Evolutionary conservation across 805 yeast species (phyloP).

Genomic region (Monosporozyma solicola): DNA sequence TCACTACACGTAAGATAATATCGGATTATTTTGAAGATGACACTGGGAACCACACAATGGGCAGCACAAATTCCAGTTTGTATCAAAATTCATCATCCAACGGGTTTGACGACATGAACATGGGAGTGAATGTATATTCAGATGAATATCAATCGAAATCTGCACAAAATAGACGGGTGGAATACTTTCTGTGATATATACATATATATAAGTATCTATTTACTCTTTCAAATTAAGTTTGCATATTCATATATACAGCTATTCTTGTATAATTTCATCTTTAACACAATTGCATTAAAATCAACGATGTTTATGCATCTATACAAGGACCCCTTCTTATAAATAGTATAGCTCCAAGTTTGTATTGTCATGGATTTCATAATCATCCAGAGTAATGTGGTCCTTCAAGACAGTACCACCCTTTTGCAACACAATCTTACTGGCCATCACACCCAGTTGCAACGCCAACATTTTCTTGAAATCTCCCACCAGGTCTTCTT

Average conservation of each 20-base stretch:
- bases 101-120: background rate
- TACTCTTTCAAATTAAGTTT: background rate
- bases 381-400: slow-evolving; percentile 87
- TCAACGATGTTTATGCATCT: background rate
- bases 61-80: background rate
- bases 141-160: slow-evolving; percentile 29
- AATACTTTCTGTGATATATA: slow-evolving; percentile 23
- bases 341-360: slow-evolving; percentile 77
- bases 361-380: slow-evolving; percentile 85
- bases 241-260: background rate
- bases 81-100: background rate
- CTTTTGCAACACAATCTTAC: slow-evolving; percentile 61
- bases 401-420: slow-evolving; percentile 81
- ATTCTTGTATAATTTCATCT: background rate
- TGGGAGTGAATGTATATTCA: slow-evolving; percentile 22
- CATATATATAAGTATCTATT: too few species aligned
- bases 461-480: slow-evolving; percentile 75
- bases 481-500: slow-evolving; percentile 80
- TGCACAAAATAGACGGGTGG: slow-evolving; percentile 27
- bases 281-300: background rate
- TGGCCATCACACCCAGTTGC: slow-evolving; percentile 67
- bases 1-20: slow-evolving; percentile 7
- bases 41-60: background rate
- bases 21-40: slow-evolving; percentile 11
- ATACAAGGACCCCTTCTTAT: slow-evolving; percentile 17